Evolutionary conservation across 441 rosid species (phyloP).

Genomic region (Metrosideros polymorpha): DNA sequence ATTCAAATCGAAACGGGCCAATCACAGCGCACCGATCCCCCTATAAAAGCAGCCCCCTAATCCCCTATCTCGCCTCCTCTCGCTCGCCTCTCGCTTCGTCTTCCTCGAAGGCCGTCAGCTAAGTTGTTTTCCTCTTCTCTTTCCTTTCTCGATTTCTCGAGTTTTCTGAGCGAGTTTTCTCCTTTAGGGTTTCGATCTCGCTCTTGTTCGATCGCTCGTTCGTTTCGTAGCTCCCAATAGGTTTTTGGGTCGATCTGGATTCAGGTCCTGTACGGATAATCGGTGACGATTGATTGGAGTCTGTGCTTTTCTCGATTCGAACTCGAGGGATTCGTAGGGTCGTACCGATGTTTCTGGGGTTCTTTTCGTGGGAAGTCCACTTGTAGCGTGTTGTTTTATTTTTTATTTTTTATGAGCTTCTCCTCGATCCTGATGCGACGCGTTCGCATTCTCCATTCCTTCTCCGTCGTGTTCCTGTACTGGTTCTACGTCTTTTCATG

Average conservation of each 20-base stretch:
- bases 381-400: neutral
- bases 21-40: neutral
- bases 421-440: constrained; percentile 54
- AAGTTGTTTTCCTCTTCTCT: neutral
- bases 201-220: neutral
- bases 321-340: neutral
- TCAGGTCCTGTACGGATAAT: neutral
- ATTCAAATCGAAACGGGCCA: neutral
- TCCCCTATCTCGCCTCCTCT: fast-evolving
- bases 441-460: constrained; percentile 74
- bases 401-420: constrained; percentile 39
- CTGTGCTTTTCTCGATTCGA: neutral
- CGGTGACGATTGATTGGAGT: neutral
- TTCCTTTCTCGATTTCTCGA: neutral
- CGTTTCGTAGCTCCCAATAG: neutral
- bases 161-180: neutral
- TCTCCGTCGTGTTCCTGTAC: constrained; percentile 86
- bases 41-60: neutral
- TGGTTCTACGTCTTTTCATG: constrained; percentile 85
- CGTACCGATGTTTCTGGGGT: neutral
- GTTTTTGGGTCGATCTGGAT: neutral
- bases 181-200: neutral
- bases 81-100: neutral
- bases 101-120: neutral
- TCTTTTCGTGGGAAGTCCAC: neutral